Evolutionary conservation across 768 basidiomycete species (phyloP).

Genomic region (Phylloporus sp.): DNA sequence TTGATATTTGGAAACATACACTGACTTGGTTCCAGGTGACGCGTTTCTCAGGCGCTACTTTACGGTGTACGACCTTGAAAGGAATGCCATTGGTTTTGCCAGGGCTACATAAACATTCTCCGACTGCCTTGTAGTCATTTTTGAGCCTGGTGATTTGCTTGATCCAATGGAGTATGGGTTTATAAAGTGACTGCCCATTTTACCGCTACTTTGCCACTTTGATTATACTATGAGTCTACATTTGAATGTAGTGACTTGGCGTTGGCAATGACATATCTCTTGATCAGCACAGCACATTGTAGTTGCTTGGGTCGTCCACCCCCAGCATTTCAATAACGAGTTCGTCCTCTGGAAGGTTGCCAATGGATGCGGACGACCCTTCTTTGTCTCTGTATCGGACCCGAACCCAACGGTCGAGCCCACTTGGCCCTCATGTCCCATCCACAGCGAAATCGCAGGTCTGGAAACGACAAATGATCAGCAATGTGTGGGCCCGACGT

Average conservation of each 20-base stretch:
- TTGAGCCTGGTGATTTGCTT: slow-evolving; percentile 4
- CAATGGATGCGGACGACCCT: slow-evolving; percentile 12
- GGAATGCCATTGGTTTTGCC: slow-evolving; percentile 83
- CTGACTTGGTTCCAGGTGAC: slow-evolving; percentile 47
- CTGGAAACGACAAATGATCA: slow-evolving; percentile 21
- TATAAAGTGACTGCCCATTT: background rate
- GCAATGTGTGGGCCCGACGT: slow-evolving; percentile 25
- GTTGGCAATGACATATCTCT: too few species aligned
- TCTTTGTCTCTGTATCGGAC: slow-evolving; percentile 1
- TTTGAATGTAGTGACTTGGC: too few species aligned
- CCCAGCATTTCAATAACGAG: background rate
- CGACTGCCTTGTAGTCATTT: background rate
- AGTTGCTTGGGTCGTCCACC: background rate
- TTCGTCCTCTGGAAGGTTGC: background rate
- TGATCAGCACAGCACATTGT: too few species aligned
- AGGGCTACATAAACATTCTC: slow-evolving; percentile 26
- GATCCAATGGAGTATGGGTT: slow-evolving; percentile 8
- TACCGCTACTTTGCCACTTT: background rate
- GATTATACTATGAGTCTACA: too few species aligned
- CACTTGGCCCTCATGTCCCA: too few species aligned
- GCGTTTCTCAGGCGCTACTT: slow-evolving; percentile 89
- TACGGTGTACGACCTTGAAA: slow-evolving; percentile 83
- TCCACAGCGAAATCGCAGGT: slow-evolving; percentile 23
- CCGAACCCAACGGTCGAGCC: too few species aligned
- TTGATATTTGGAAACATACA: background rate